Conservation (phyloP, 495 filamentous ascomycete genomes). For the Neurospora sp. region DNA sequence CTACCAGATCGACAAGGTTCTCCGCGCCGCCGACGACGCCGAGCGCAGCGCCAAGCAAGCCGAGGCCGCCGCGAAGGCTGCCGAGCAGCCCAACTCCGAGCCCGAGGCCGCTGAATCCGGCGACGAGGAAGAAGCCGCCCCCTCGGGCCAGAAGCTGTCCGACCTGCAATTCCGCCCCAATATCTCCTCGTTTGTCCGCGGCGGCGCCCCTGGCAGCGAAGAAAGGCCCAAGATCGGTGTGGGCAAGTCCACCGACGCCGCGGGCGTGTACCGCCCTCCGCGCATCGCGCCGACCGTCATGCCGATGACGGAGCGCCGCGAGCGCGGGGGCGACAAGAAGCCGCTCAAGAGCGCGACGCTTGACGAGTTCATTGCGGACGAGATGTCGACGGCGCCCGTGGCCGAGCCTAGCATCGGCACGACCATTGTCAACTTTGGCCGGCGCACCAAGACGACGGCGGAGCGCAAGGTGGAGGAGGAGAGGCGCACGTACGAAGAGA, state of each 20-base stretch:
- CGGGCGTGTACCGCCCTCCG: too few relatives aligned
- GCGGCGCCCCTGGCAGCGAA: too few relatives aligned
- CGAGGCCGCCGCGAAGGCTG: slow-evolving; percentile 22
- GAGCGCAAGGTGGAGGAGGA: slow-evolving; percentile 65
- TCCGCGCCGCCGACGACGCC: slow-evolving; percentile 75
- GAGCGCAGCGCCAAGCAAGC: slow-evolving; percentile 29
- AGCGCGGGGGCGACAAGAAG: slow-evolving; percentile 42
- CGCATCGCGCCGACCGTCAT: too few relatives aligned
- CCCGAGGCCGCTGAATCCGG: too few relatives aligned
- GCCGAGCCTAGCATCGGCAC: slow-evolving; percentile 77
- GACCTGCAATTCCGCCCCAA: too few relatives aligned
- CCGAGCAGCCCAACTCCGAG: slow-evolving; percentile 1
- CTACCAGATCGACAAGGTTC: slow-evolving; percentile 83
- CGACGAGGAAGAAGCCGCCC: too few relatives aligned
- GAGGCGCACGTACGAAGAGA: slow-evolving; percentile 70
- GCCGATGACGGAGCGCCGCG: slow-evolving; percentile 16
- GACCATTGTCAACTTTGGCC: slow-evolving; percentile 62
- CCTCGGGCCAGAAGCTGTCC: too few relatives aligned
- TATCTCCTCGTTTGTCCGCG: too few relatives aligned
- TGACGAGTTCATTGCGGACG: slow-evolving; percentile 75
- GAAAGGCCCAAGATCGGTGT: too few relatives aligned
- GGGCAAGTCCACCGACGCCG: too few relatives aligned
- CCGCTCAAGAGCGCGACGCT: slow-evolving; percentile 61
- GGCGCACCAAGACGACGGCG: slow-evolving; percentile 58
- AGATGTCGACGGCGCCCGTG: slow-evolving; percentile 66